Evolutionary conservation across 2,329 filamentous ascomycete genomes (phyloP).

Genomic region (Penicillium sp.): DNA sequence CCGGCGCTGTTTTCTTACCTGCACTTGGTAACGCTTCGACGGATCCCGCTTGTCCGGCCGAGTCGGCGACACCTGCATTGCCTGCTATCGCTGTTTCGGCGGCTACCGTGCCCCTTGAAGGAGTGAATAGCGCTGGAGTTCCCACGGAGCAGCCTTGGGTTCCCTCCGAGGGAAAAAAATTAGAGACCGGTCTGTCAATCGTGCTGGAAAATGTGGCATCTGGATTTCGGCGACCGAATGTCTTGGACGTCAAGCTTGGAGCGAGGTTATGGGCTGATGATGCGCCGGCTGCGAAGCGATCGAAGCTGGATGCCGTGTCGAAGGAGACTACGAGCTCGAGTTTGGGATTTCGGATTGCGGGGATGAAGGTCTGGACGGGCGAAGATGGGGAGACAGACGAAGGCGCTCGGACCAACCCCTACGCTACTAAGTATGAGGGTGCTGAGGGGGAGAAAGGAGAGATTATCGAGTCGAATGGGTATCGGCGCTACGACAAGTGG

Average conservation of each 20-base stretch:
- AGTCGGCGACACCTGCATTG: slow-evolving; percentile 8
- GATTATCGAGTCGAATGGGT: slow-evolving; percentile 51
- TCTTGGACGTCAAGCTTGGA: slow-evolving; percentile 91
- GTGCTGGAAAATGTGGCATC: slow-evolving; percentile 81
- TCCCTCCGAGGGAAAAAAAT: slow-evolving; percentile 58
- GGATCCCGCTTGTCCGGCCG: slow-evolving; percentile 12
- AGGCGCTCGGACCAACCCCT: slow-evolving; percentile 34
- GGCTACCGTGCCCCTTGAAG: slow-evolving; percentile 25
- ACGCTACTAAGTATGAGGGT: slow-evolving; percentile 45
- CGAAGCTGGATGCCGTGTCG: slow-evolving; percentile 59
- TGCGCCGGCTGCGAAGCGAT: slow-evolving; percentile 58
- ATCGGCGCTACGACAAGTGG: slow-evolving; percentile 64
- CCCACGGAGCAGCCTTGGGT: slow-evolving; percentile 38
- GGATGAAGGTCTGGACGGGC: slow-evolving; percentile 61
- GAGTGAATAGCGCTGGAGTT: slow-evolving; percentile 19
- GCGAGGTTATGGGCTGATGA: slow-evolving; percentile 79
- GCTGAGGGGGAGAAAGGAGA: slow-evolving; percentile 46
- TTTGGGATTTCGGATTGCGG: slow-evolving; percentile 64
- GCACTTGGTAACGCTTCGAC: slow-evolving; percentile 18
- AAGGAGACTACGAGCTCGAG: slow-evolving; percentile 59
- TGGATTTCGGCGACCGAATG: slow-evolving; percentile 81
- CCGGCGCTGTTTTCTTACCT: slow-evolving; percentile 36
- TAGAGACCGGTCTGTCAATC: slow-evolving; percentile 75
- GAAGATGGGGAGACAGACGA: slow-evolving; percentile 33
- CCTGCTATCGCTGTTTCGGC: slow-evolving; percentile 14